These are phyloP conservation scores for Lactifluus hygrophoroides DNA, from an alignment of 768 basidiomycete genomes.

Conservation along the genomic window DNA sequence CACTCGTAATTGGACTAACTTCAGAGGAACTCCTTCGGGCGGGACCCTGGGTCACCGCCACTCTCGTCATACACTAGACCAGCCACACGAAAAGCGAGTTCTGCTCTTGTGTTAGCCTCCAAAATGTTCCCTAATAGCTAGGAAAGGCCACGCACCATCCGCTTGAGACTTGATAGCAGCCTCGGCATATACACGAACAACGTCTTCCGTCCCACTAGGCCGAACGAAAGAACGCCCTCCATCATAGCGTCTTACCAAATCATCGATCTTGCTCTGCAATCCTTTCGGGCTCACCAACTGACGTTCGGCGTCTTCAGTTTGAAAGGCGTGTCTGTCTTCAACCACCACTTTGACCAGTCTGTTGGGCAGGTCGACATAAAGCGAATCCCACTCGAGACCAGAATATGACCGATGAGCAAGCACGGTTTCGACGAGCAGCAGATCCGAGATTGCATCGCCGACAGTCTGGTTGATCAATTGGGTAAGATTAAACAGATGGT, in stretches of 20 bases:
- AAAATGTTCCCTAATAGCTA: not conserved
- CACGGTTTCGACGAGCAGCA: slow-evolving; percentile 90
- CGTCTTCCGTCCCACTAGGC: slow-evolving; percentile 97
- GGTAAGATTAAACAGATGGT: slow-evolving; percentile 67
- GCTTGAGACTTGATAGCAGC: slow-evolving; percentile 65
- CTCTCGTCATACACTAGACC: slow-evolving; percentile 78
- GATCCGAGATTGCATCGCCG: slow-evolving; percentile 92
- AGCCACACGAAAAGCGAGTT: slow-evolving; percentile 79
- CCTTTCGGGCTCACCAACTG: slow-evolving; percentile 72
- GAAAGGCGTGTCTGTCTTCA: slow-evolving; percentile 69
- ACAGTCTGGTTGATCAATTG: slow-evolving; percentile 96
- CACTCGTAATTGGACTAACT: not conserved
- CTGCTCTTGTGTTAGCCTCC: slow-evolving; percentile 30
- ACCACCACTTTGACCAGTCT: slow-evolving; percentile 91
- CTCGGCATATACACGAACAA: slow-evolving; percentile 96
- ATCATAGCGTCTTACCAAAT: slow-evolving; percentile 65
- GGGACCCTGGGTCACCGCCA: slow-evolving; percentile 65
- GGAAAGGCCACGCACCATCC: slow-evolving; percentile 53
- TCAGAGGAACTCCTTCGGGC: slow-evolving; percentile 75
- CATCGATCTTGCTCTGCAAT: slow-evolving; percentile 76
- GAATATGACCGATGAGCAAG: slow-evolving; percentile 84
- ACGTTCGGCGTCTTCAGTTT: slow-evolving; percentile 90
- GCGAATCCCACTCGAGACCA: slow-evolving; percentile 80
- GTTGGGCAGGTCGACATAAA: slow-evolving; percentile 92
- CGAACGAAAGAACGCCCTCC: slow-evolving; percentile 89